Conservation (phyloP, 805 yeast species). For the Torulaspora delbrueckii region DNA sequence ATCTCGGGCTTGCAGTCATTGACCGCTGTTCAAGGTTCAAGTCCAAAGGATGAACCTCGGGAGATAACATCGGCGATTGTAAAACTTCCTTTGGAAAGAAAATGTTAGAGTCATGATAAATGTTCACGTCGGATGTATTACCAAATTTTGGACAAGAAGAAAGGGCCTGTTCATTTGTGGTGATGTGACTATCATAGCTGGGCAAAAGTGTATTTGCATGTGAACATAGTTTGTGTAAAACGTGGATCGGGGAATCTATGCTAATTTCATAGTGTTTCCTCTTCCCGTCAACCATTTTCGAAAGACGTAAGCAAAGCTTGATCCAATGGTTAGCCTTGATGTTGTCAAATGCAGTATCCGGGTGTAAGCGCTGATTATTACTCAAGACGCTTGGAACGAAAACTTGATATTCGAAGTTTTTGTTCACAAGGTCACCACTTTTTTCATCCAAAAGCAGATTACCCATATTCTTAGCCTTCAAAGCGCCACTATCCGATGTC, state of each 20-base stretch:
- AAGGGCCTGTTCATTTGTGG: slow-evolving; percentile 12
- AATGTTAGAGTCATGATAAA: slow-evolving; percentile 37
- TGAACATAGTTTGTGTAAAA: slow-evolving; percentile 70
- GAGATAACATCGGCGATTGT: slow-evolving; percentile 49
- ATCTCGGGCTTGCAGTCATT: slow-evolving; percentile 14
- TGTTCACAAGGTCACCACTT: slow-evolving; percentile 57
- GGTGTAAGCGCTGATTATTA: slow-evolving; percentile 59
- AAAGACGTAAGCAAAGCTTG: slow-evolving; percentile 76
- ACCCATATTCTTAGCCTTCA: slow-evolving; percentile 40
- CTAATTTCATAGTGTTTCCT: slow-evolving; percentile 90
- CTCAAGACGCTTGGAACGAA: slow-evolving; percentile 69
- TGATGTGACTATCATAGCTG: slow-evolving; percentile 47
- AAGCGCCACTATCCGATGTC: slow-evolving; percentile 27
- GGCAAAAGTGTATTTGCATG: slow-evolving; percentile 78
- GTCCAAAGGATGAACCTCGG: slow-evolving; percentile 49
- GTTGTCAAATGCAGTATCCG: slow-evolving; percentile 74
- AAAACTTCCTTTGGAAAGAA: slow-evolving; percentile 39
- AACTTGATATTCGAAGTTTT: slow-evolving; percentile 83
- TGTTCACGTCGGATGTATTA: slow-evolving; percentile 15
- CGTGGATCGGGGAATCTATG: slow-evolving; percentile 90
- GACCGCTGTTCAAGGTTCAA: slow-evolving; percentile 15
- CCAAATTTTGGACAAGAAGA: slow-evolving; percentile 18
- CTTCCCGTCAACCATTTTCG: slow-evolving; percentile 59
- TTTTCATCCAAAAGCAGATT: slow-evolving; percentile 40
- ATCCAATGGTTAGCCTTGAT: slow-evolving; percentile 95